Conservation (phyloP, 129 eudicot genomes). For the Artemisia argyi region DNA sequence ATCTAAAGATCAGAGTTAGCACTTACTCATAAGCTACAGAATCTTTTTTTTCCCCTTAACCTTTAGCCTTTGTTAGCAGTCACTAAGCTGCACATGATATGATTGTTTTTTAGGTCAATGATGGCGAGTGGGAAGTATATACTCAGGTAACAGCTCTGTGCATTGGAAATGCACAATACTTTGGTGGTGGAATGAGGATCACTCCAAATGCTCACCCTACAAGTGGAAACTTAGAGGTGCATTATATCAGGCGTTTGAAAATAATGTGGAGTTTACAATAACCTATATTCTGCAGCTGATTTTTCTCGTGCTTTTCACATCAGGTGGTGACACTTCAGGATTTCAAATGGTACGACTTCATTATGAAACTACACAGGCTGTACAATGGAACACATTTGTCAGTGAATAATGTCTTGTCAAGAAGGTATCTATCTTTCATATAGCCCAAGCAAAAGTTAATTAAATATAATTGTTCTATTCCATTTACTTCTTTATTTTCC, state of each 20-base stretch:
- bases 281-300: conserved; percentile 11
- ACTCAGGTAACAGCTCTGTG: conserved; percentile 91
- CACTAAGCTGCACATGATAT: conserved; percentile 15
- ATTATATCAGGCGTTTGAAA: background rate
- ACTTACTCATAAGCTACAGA: background rate
- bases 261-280: conserved; percentile 1
- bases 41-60: no score
- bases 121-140: conserved; percentile 89
- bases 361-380: conserved; percentile 74
- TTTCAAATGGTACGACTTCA: conserved; percentile 91
- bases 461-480: background rate
- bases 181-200: conserved; percentile 99
- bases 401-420: conserved; percentile 67
- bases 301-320: conserved; percentile 7
- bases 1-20: conserved; percentile 73
- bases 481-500: background rate
- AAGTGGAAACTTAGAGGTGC: conserved; percentile 83
- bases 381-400: conserved; percentile 89
- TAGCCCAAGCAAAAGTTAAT: background rate
- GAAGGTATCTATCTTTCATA: conserved; percentile 51
- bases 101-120: conserved; percentile 58
- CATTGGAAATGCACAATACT: conserved; percentile 92
- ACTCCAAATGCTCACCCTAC: conserved; percentile 90
- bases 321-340: conserved; percentile 95
- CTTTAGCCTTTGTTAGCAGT: background rate